Base-by-base conservation (phyloP, 1,139 yeast species). In the Insectozyma bohioensis region DNA sequence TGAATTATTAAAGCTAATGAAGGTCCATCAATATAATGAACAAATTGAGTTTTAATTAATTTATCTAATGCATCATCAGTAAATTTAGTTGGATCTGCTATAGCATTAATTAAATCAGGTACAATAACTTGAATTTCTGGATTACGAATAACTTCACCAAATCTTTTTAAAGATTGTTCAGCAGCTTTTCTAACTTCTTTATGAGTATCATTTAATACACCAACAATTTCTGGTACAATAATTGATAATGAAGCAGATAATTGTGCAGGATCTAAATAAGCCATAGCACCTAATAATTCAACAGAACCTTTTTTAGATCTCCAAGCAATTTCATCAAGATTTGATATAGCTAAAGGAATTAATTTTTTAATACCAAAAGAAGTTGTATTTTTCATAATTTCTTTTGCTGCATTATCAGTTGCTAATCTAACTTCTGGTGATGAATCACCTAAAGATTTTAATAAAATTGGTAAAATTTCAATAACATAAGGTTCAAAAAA, bases 21-120 rank as follows among this genome's bases (percentile, higher is more conserved):
- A 2, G 99, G 97, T 18, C 97, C 97, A 63, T 94, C 99, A 45
- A 94, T 92, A 56, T 90, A 94, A 60, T 94, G 98, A 30, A 88
- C 95, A 51, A 94, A 94, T 51, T 92, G 95, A 1, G 98, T 94
- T 50, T 78, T 80, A 43, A 90, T 80, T 51, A 94, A 73, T 20
- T 86, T 80, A 48, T 88, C 95, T 38, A 94, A 68, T 0, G 98
- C 97, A 5, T 65, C 78, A 41, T 87, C 96, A 6, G 98, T 92
- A 59, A 82, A 67, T 48, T 77, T 83, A 0, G 97, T 85, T 26
- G 98, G 97, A 52, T 94, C 96, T 39, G 97, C 95, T 56, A 94
- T 92, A 16, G 98, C 98, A 45, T 83, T 79, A 47, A 94, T 77
- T 52, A 94, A 72, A 26, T 72, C 73, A n/a, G 98, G 97, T 37